These are phyloP conservation scores for Yarrowia deformans DNA, from an alignment of 805 yeast species.

Conservation along the genomic window DNA sequence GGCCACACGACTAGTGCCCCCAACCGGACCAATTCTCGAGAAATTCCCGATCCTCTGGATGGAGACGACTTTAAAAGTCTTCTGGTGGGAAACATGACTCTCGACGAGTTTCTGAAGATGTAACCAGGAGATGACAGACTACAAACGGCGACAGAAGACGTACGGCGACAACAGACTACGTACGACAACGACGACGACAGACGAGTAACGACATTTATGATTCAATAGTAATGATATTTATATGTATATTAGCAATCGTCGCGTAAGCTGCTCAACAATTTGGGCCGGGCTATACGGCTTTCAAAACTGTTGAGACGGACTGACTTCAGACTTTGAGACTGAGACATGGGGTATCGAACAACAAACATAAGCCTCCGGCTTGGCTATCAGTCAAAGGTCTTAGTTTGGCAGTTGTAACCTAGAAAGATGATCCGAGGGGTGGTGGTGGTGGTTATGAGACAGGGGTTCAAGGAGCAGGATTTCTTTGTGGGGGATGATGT, in stretches of 20 bases:
- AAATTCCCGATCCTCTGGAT: constrained; percentile 32
- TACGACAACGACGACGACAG: too few relatives aligned
- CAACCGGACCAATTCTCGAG: constrained; percentile 27
- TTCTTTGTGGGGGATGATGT: too few relatives aligned
- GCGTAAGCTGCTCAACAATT: too few relatives aligned
- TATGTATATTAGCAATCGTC: background rate
- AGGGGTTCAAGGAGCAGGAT: too few relatives aligned
- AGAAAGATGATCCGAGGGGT: background rate
- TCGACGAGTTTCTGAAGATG: constrained; percentile 44
- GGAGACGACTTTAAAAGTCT: constrained; percentile 42
- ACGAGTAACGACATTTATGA: constrained; percentile 25
- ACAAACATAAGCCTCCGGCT: constrained; percentile 7
- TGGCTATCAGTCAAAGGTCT: constrained; percentile 6
- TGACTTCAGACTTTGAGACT: background rate
- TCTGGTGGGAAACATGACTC: constrained; percentile 44
- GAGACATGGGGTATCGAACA: background rate
- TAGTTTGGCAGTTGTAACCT: constrained; percentile 12
- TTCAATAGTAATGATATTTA: constrained; percentile 16
- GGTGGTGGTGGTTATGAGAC: background rate
- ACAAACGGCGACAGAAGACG: too few relatives aligned
- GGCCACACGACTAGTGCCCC: constrained; percentile 9
- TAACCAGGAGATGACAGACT: background rate
- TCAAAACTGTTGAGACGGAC: background rate
- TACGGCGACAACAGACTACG: too few relatives aligned
- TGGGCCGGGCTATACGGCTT: too few relatives aligned